phyloP scores from a whole-genome alignment of 768 basidiomycete genomes.

The Kwoniella sp. region DNA sequence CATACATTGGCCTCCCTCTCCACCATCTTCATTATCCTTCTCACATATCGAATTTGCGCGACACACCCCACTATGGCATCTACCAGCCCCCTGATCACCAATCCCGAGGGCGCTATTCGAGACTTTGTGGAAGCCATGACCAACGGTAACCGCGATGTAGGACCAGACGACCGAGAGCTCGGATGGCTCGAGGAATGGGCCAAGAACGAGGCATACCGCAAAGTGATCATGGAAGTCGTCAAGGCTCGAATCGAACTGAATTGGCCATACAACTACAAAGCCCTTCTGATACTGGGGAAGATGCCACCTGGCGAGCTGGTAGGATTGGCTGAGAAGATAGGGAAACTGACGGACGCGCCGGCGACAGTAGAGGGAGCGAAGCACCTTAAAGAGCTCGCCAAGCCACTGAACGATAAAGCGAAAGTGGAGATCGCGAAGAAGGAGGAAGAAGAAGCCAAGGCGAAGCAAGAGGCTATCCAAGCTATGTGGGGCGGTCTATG shows the following conservation, averaged over 20 bases:
- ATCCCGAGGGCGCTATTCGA: constrained; percentile 34
- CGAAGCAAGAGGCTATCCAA: constrained; percentile 45
- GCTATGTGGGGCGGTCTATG: constrained; percentile 53
- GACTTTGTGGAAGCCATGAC: constrained; percentile 41
- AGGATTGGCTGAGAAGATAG: constrained; percentile 29
- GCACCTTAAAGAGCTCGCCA: constrained; percentile 35
- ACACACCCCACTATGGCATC: constrained; percentile 1
- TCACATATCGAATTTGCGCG: not conserved
- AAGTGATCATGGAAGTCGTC: constrained; percentile 43
- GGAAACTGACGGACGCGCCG: constrained; percentile 28
- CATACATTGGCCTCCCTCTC: no score
- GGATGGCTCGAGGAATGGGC: constrained; percentile 34
- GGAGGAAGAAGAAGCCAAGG: constrained; percentile 43
- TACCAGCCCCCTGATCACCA: constrained; percentile 29
- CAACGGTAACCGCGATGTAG: constrained; percentile 29
- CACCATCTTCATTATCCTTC: constrained; percentile 2
- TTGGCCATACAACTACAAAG: constrained; percentile 53
- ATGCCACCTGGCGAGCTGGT: constrained; percentile 31
- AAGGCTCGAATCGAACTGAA: constrained; percentile 40
- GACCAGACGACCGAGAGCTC: constrained; percentile 27
- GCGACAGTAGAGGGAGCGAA: constrained; percentile 30
- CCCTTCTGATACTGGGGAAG: constrained; percentile 34
- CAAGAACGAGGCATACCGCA: constrained; percentile 41
- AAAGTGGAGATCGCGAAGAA: constrained; percentile 37
- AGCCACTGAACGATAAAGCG: constrained; percentile 35